phyloP scores from a whole-genome alignment of 805 yeast genomes.

The Metschnikowia henanensis region DNA sequence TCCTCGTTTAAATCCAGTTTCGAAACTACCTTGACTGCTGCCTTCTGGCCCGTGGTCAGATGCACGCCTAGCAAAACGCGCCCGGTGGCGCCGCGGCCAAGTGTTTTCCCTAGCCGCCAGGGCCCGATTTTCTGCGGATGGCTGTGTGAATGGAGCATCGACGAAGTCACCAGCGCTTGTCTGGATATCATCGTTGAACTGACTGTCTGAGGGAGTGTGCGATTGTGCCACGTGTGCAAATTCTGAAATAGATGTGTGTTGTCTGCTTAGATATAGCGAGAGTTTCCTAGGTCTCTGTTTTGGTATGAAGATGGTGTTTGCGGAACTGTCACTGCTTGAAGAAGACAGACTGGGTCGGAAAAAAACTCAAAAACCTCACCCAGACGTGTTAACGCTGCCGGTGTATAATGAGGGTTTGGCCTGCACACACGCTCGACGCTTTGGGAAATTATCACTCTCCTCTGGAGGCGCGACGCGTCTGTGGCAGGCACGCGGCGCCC shows the following conservation, averaged over 20 bases:
- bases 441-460: slow-evolving; percentile 8
- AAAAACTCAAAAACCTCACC: background rate
- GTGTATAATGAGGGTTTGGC: slow-evolving; percentile 2
- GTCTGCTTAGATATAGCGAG: too few species aligned
- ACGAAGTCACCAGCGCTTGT: slow-evolving; percentile 60
- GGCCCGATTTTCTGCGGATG: slow-evolving; percentile 69
- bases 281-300: too few species aligned
- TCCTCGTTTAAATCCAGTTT: slow-evolving; percentile 53
- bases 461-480: slow-evolving; percentile 14
- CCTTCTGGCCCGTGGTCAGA: slow-evolving; percentile 65
- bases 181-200: slow-evolving; percentile 37
- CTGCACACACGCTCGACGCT: slow-evolving; percentile 1
- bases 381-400: slow-evolving; percentile 8
- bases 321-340: too few species aligned
- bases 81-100: slow-evolving; percentile 84
- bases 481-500: slow-evolving; percentile 13
- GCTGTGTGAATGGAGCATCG: slow-evolving; percentile 44
- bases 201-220: background rate
- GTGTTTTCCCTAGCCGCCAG: slow-evolving; percentile 76
- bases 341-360: background rate
- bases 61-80: slow-evolving; percentile 76
- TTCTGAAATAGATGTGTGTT: background rate
- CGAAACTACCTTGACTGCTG: slow-evolving; percentile 83
- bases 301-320: too few species aligned
- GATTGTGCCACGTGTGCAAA: background rate